Conservation (phyloP, 768 basidiomycete genomes). For the Leucosporidium creatinivorum region DNA sequence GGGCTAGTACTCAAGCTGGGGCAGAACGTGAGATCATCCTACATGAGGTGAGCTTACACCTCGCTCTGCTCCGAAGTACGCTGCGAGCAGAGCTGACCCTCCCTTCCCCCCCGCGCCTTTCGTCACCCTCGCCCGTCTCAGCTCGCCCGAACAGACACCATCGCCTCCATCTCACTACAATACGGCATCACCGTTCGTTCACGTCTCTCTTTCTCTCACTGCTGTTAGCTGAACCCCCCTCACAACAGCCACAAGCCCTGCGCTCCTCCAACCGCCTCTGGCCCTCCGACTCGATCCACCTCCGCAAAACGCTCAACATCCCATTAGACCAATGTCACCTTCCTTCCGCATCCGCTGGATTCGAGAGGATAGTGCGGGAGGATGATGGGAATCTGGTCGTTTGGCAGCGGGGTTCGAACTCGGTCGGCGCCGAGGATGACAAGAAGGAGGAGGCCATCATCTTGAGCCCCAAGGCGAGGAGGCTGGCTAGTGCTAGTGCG, state of each 20-base stretch:
- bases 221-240: neutral
- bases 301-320: conserved; percentile 72
- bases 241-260: conserved; percentile 54
- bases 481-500: neutral
- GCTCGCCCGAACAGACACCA: conserved; percentile 68
- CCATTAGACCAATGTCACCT: conserved; percentile 47
- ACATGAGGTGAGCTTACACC: conserved; percentile 38
- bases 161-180: conserved; percentile 78
- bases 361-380: conserved; percentile 22
- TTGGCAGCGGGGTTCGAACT: neutral
- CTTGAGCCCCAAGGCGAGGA: conserved; percentile 5
- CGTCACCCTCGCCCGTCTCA: conserved; percentile 17
- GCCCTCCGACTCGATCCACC: conserved; percentile 84
- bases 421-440: neutral
- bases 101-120: no score
- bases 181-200: conserved; percentile 67
- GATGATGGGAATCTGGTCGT: conserved; percentile 23
- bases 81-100: no score
- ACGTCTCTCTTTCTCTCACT: neutral
- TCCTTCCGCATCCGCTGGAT: conserved; percentile 23
- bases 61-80: no score
- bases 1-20: neutral
- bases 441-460: neutral
- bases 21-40: conserved; percentile 41
- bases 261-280: conserved; percentile 86